A percentile compares a stretch with the other conserved stretches of the same genome.
Conservation (phyloP, 345 rosid genomes). For the Populus pruinosa region DNA sequence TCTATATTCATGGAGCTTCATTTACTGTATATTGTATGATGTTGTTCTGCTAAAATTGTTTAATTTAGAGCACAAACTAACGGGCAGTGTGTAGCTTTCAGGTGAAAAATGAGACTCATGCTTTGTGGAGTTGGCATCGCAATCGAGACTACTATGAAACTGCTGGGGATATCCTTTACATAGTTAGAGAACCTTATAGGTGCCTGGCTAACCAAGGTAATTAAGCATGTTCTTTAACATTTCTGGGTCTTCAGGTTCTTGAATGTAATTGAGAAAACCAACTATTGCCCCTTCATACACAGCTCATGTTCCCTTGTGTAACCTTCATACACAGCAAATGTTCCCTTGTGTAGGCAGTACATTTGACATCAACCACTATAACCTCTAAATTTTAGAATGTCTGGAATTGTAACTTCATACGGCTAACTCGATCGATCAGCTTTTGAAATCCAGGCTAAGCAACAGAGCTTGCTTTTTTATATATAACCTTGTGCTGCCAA, state of each 20-base stretch:
- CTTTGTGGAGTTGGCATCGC: slow-evolving; percentile 87
- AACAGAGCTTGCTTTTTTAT: background rate
- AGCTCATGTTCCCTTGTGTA: no score
- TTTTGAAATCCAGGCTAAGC: background rate
- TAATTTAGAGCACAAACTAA: background rate
- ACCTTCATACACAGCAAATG: no score
- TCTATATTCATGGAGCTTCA: no score
- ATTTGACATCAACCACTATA: background rate
- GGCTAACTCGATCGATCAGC: background rate
- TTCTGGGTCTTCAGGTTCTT: no score
- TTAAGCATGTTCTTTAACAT: background rate
- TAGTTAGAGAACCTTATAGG: slow-evolving; percentile 69
- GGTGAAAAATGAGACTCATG: slow-evolving; percentile 88
- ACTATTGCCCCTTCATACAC: background rate
- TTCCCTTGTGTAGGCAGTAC: background rate
- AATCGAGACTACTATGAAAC: slow-evolving; percentile 55
- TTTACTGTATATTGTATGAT: no score
- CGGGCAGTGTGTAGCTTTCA: slow-evolving; percentile 18
- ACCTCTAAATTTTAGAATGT: background rate
- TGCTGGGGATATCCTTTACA: slow-evolving; percentile 67
- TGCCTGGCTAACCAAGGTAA: slow-evolving; percentile 32
- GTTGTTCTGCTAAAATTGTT: background rate
- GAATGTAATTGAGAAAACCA: background rate
- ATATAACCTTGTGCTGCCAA: no score
- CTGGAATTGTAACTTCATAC: no score